These are phyloP conservation scores for Chrysopogon serrulatus DNA, from an alignment of 176 grass and related monocot species.

Conservation along the genomic window DNA sequence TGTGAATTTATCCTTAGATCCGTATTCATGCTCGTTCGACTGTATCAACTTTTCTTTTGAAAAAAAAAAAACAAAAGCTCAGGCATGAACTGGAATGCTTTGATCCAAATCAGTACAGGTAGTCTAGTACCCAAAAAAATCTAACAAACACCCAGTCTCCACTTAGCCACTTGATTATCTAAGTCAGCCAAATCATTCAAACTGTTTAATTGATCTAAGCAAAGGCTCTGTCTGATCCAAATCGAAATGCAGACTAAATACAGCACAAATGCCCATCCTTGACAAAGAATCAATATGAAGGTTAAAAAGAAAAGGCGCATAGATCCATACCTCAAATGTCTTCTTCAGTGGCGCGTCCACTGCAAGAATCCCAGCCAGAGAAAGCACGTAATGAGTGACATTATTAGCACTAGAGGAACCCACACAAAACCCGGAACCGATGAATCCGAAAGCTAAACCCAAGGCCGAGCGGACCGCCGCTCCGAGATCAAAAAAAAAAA, in stretches of 20 bases:
- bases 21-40: background rate
- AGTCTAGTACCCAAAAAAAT: background rate
- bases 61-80: background rate
- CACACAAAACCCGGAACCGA: background rate
- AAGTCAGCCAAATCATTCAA: background rate
- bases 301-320: background rate
- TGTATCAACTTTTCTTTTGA: no score
- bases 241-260: background rate
- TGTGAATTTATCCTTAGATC: background rate
- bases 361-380: constrained; percentile 38
- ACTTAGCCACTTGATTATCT: background rate
- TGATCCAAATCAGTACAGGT: background rate
- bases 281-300: background rate
- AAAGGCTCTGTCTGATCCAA: background rate
- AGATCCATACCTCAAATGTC: constrained; percentile 73
- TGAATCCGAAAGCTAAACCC: background rate
- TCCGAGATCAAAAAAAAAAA: background rate
- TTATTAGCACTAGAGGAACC: background rate
- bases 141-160: background rate
- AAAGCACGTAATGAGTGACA: background rate
- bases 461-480: background rate
- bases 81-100: background rate
- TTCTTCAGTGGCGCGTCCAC: constrained; percentile 64
- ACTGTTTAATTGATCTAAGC: constrained; percentile 11
- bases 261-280: background rate